These are phyloP conservation scores for Starmerella khaoyaiensis DNA, from an alignment of 805 yeast species.

Conservation along the genomic window DNA sequence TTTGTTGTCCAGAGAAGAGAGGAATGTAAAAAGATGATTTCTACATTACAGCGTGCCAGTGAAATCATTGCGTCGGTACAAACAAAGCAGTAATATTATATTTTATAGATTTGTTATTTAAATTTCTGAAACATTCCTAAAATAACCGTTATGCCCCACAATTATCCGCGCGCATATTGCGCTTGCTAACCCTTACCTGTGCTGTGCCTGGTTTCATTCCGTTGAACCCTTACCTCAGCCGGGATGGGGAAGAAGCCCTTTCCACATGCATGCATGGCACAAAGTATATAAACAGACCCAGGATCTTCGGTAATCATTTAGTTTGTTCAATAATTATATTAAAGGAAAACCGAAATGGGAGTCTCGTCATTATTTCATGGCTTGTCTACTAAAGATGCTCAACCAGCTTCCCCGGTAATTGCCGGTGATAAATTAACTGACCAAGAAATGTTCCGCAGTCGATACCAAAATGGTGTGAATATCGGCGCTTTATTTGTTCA, in stretches of 20 bases:
- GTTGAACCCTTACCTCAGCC: too few species aligned
- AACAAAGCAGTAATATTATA: background rate
- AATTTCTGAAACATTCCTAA: too few species aligned
- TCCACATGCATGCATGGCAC: too few species aligned
- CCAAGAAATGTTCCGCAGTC: slow-evolving; percentile 24
- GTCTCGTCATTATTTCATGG: slow-evolving; percentile 20
- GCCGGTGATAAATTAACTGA: slow-evolving; percentile 27
- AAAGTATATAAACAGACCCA: too few species aligned
- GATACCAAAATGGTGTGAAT: slow-evolving; percentile 67
- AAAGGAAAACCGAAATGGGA: slow-evolving; percentile 25
- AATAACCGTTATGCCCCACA: too few species aligned
- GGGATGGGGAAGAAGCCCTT: too few species aligned
- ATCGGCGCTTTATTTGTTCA: slow-evolving; percentile 68
- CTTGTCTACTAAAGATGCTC: slow-evolving; percentile 18
- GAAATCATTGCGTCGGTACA: slow-evolving; percentile 49
- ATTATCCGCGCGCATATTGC: too few species aligned
- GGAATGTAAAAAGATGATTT: slow-evolving; percentile 92
- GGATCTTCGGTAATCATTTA: too few species aligned
- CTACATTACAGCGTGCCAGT: slow-evolving; percentile 75
- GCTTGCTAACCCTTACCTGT: too few species aligned
- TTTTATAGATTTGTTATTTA: too few species aligned
- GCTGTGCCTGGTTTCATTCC: too few species aligned
- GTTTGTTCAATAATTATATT: too few species aligned
- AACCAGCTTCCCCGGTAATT: slow-evolving; percentile 24
- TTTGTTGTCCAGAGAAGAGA: slow-evolving; percentile 84